Evolutionary conservation across 2,329 filamentous ascomycete genomes (phyloP), one percentile per base, ranked within the genome.

Genomic region (Verticillium klebahnii): DNA sequence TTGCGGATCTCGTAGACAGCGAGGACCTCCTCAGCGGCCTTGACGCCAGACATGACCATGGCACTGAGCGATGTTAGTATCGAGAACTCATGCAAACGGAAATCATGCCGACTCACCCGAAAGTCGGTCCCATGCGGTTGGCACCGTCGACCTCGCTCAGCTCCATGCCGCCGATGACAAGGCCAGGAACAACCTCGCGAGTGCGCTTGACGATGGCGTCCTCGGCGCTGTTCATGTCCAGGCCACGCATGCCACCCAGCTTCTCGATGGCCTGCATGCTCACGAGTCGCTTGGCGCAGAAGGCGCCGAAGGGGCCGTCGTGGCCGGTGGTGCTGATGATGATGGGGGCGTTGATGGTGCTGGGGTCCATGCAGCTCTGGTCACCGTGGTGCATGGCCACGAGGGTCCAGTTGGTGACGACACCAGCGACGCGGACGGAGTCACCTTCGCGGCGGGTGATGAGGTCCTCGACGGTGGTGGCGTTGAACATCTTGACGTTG

Each of bases 401-500:
- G 31, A 97, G 84, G 1, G 93, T 97, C 93, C 93, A 97, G 84
- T 97, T 97, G 71, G 92, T 96, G 61, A 97, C 93, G 1, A 97
- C 93, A 70, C 93, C 93, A 9, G 92, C 90, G 67, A 97, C 88
- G 65, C 90, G 87, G 54, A 96, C 77, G 11, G 72, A 74, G 12
- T 31, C 23, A 15, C 80, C 78, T 2, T 78, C 77, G 14, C 85
- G 85, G 55, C 93, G 90, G 23, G 93, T 97, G 77, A 97, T 94
- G 65, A 97, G 82, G 71, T 97, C 93, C 79, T 97, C 93, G 54
- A 97, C 93, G 23, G 90, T 85, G 39, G 93, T 97, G 40, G 93
- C 93, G 74, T 97, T 97, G 87, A 97, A 97, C 65, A 97, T 87
- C 85, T 97, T 97, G 72, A 97, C 86, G 77, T 97, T 97, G 66